Percentiles rank a stretch among this genome's conserved stretches.
Conservation (phyloP, 2,329 filamentous ascomycete genomes). For the Xylariales sp. region DNA sequence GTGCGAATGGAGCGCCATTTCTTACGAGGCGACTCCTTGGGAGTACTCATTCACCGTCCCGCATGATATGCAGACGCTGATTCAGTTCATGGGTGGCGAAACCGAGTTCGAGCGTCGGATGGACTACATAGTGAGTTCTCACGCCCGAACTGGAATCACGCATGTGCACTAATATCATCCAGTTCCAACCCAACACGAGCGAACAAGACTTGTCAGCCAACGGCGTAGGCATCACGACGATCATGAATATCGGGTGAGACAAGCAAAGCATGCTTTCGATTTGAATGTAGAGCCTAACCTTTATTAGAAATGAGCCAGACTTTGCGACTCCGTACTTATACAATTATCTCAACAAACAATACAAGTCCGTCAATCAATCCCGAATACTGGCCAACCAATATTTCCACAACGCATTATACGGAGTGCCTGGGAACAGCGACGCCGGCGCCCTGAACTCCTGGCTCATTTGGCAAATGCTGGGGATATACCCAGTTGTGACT, state of each 20-base stretch:
- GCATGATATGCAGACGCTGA: constrained; percentile 51
- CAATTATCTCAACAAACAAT: constrained; percentile 40
- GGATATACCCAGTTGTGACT: constrained; percentile 42
- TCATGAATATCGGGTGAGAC: constrained; percentile 19
- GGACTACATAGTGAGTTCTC: constrained; percentile 21
- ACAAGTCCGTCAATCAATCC: constrained; percentile 30
- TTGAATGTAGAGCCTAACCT: too few species aligned
- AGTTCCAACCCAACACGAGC: constrained; percentile 18
- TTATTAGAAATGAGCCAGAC: constrained; percentile 8
- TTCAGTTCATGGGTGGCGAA: constrained; percentile 46
- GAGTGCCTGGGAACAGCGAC: constrained; percentile 41
- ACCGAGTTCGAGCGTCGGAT: constrained; percentile 44
- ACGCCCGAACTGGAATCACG: background rate
- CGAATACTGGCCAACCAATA: constrained; percentile 34
- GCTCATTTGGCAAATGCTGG: constrained; percentile 46
- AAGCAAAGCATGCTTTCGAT: background rate
- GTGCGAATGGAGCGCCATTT: constrained; percentile 10
- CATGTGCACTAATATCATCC: too few species aligned
- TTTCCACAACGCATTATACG: constrained; percentile 32
- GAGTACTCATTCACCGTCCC: constrained; percentile 55
- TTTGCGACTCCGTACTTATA: constrained; percentile 47
- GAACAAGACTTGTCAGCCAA: constrained; percentile 16
- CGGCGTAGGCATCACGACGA: constrained; percentile 16
- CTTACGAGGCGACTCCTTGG: constrained; percentile 19
- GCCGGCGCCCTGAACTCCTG: constrained; percentile 44